Evolutionary conservation across 2,329 filamentous ascomycete genomes (phyloP).

Genomic region (Aspergillus neotritici): DNA sequence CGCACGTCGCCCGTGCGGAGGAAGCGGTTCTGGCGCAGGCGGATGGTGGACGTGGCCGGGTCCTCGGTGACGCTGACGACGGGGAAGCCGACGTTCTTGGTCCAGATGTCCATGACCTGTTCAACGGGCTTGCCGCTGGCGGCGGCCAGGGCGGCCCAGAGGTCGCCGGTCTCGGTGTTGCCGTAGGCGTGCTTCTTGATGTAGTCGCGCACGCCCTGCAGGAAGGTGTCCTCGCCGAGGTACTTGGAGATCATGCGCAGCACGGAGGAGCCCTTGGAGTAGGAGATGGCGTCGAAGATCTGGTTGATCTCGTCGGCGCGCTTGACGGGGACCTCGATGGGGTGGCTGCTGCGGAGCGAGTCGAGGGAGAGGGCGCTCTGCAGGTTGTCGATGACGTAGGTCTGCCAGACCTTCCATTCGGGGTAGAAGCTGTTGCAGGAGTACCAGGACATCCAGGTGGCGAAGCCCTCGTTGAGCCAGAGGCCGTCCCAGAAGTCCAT

Average conservation of each 20-base stretch:
- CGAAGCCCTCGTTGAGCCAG: constrained; percentile 92
- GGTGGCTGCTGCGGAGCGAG: constrained; percentile 88
- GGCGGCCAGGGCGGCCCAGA: constrained; percentile 81
- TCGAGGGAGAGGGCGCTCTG: constrained; percentile 83
- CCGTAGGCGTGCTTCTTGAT: constrained; percentile 96
- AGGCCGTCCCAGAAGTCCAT: constrained; percentile 99
- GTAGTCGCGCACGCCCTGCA: constrained; percentile 85
- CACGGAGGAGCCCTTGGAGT: constrained; percentile 93
- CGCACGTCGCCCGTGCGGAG: constrained; percentile 87
- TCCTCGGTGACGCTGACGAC: constrained; percentile 82
- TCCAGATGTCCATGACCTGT: constrained; percentile 92
- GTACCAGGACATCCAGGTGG: constrained; percentile 91
- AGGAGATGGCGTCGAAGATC: constrained; percentile 96
- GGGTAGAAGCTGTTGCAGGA: constrained; percentile 93
- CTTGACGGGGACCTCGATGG: constrained; percentile 94
- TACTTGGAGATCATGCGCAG: constrained; percentile 97
- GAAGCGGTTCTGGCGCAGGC: constrained; percentile 92
- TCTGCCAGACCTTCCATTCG: constrained; percentile 97
- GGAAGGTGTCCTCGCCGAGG: constrained; percentile 84
- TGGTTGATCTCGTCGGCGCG: constrained; percentile 94
- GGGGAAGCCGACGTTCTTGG: constrained; percentile 90
- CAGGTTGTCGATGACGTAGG: constrained; percentile 87
- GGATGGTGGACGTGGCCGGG: constrained; percentile 64
- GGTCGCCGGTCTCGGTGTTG: constrained; percentile 84
- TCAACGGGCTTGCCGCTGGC: constrained; percentile 88